A percentile compares a stretch with the other conserved stretches of the same genome.
These are phyloP conservation scores for Litchi chinensis DNA, from an alignment of 345 rosid genomes.

Conservation along the genomic window DNA sequence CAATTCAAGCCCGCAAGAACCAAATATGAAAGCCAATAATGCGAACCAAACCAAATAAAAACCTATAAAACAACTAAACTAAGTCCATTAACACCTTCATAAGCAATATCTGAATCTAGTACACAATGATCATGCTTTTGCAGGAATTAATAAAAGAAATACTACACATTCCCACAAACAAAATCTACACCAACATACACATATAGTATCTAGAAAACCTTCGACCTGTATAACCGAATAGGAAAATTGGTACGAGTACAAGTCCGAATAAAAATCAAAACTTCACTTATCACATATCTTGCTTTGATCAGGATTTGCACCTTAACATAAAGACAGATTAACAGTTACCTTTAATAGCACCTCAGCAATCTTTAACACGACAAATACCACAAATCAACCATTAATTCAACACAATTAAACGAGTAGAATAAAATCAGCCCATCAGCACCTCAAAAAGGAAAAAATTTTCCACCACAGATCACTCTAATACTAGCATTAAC, in stretches of 20 bases:
- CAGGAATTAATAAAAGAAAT: neutral
- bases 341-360: neutral
- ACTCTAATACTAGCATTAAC: neutral
- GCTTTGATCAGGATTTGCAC: neutral
- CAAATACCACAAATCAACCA: neutral
- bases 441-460: neutral
- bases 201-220: neutral
- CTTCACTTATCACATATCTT: neutral
- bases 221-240: neutral
- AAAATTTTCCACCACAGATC: neutral
- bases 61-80: neutral
- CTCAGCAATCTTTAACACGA: neutral
- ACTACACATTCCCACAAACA: neutral
- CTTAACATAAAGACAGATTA: neutral
- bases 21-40: neutral
- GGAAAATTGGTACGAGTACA: neutral
- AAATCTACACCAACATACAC: neutral
- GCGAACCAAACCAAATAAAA: neutral
- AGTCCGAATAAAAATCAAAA: neutral
- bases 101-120: neutral
- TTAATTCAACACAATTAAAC: neutral
- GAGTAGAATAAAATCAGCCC: neutral
- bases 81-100: conserved; percentile 9
- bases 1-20: neutral
- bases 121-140: neutral